Conservation (phyloP, 1,284 basidiomycete genomes). For the Malassezia yamatoensis region DNA sequence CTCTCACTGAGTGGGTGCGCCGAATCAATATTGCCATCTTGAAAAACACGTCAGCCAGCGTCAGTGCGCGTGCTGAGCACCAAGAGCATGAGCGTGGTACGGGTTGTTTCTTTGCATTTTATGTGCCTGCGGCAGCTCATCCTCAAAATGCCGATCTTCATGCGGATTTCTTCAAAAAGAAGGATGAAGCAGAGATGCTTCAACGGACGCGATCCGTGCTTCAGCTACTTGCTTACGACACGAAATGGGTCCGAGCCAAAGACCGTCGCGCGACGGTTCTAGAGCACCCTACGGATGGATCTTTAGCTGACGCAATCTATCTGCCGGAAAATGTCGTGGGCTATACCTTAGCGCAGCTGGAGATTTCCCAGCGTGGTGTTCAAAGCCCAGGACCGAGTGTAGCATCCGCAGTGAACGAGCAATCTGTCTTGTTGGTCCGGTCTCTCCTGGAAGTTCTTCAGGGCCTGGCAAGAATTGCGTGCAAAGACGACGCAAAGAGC, state of each 20-base stretch:
- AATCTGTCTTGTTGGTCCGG: constrained; percentile 27
- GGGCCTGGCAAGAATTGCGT: constrained; percentile 22
- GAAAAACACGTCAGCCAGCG: constrained; percentile 25
- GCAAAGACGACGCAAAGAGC: constrained; percentile 16
- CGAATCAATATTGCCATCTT: constrained; percentile 48
- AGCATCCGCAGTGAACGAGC: constrained; percentile 27
- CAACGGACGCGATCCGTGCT: constrained; percentile 38
- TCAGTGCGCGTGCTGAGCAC: constrained; percentile 19
- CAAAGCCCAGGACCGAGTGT: constrained; percentile 20
- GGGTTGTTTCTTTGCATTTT: constrained; percentile 41
- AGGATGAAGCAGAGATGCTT: constrained; percentile 30
- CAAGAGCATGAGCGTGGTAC: constrained; percentile 37
- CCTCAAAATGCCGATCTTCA: constrained; percentile 9
- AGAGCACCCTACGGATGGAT: constrained; percentile 24
- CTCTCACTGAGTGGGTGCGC: constrained; percentile 43
- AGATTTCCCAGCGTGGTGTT: constrained; percentile 35
- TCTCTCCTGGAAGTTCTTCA: constrained; percentile 33
- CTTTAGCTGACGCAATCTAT: constrained; percentile 18
- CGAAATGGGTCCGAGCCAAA: constrained; percentile 22
- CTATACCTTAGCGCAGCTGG: constrained; percentile 45
- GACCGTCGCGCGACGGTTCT: constrained; percentile 35
- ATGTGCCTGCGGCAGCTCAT: constrained; percentile 22
- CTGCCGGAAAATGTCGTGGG: constrained; percentile 42
- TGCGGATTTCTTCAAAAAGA: not conserved
- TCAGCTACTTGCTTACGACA: constrained; percentile 32